Evolutionary conservation across 1,139 yeast genomes (phyloP).

Genomic region (Nakaseomyces delphensis): DNA sequence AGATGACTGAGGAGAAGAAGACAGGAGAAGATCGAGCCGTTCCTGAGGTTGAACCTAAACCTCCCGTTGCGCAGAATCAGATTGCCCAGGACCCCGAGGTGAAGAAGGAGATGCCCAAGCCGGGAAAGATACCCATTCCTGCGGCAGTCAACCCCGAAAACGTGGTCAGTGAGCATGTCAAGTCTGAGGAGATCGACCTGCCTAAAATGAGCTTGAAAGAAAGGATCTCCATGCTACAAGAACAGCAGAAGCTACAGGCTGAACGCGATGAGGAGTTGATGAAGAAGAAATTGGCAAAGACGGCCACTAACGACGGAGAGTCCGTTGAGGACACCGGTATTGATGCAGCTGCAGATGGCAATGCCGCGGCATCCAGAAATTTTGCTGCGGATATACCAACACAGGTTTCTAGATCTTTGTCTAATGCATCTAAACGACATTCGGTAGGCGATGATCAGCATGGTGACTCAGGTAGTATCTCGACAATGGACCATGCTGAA

Average conservation of each 20-base stretch:
- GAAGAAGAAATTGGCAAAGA: slow-evolving; percentile 48
- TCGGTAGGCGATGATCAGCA: background rate
- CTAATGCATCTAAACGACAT: background rate
- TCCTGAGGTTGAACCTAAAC: background rate
- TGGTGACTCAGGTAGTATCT: background rate
- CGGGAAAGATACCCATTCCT: slow-evolving; percentile 5
- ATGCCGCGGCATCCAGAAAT: background rate
- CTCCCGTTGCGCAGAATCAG: background rate
- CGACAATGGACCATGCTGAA: background rate
- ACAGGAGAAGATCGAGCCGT: slow-evolving; percentile 1
- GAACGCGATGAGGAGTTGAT: slow-evolving; percentile 60
- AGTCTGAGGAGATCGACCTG: slow-evolving; percentile 31
- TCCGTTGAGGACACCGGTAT: slow-evolving; percentile 13
- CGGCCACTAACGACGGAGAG: slow-evolving; percentile 31
- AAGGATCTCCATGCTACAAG: slow-evolving; percentile 73
- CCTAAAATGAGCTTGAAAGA: slow-evolving; percentile 82
- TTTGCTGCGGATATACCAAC: background rate
- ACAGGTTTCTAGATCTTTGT: background rate
- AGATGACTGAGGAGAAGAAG: slow-evolving; percentile 9
- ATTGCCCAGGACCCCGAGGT: background rate
- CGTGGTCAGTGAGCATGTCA: background rate
- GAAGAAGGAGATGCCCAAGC: background rate
- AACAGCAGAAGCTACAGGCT: slow-evolving; percentile 73
- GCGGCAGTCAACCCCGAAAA: slow-evolving; percentile 2
- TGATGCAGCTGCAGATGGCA: slow-evolving; percentile 23